Base-by-base conservation (phyloP, 2,329 filamentous ascomycete genomes). In the Bipolaris zeicola region DNA sequence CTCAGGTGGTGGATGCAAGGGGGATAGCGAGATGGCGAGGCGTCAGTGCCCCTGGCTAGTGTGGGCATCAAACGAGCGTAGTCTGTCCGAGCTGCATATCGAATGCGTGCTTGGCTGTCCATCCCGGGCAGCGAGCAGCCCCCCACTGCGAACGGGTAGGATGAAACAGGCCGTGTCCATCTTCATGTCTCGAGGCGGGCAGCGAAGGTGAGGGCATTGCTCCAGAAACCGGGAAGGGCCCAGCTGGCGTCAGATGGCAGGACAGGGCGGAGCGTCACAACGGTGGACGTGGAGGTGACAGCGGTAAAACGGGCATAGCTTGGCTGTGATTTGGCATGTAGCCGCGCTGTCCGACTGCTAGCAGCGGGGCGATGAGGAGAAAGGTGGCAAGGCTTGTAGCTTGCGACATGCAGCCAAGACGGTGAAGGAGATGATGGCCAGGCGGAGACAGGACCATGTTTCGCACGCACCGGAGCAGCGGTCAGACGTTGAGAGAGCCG, bases 131-230 rank as follows among this genome's bases (percentile, higher is more conserved):
- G 26, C 5, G 36, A 10, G 60, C 57, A 43, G 56, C 60, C 65
- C 62, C 62, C 63, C 64, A 63, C 62, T 52, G 50, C 50, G 58
- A 64, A 61, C 60, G 62, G 52, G 64, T 57, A 46, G 57, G 58
- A 62, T 68, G 65, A 70, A 70, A 69, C 68, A 67, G 56, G 53
- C 57, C 57, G 61, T 59, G 61, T 62, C 57, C 54, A 69, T 72
- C 63, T 55, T 66, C 58, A 62, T 64, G 66, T 65, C 39, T 60
- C 50, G 64, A 63, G 62, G 50, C 60, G 26, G 26, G 26, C 26
- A 28, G 26, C 26, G 26, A 28, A 28, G 26, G 26, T 6, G 24
- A 28, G 26, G 8, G 26, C 8, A 28, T 28, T 28, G 26, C 26
- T 28, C 26, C 1, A 2, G 26, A 28, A 28, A 33, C 31, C 16